These are phyloP conservation scores for Rhizoclosmatium sp. DNA, from an alignment of 192 early-diverging fungal species.

Conservation along the genomic window DNA sequence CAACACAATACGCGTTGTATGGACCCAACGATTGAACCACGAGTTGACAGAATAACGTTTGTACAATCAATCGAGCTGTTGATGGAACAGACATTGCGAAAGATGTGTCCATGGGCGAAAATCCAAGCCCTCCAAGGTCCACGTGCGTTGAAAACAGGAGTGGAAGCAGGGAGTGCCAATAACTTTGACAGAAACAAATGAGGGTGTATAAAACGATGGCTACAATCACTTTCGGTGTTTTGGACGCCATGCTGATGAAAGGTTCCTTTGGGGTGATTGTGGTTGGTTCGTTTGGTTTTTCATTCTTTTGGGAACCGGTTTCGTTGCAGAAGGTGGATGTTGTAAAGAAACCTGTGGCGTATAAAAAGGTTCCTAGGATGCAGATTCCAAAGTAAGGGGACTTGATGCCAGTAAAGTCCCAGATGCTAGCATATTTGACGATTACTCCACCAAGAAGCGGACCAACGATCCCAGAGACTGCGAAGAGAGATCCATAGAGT, in stretches of 20 bases:
- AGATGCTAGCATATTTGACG: background rate
- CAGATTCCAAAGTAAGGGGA: background rate
- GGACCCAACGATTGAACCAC: constrained; percentile 25
- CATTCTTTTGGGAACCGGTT: background rate
- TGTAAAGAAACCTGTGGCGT: background rate
- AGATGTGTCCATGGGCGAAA: constrained; percentile 32
- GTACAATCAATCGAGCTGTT: constrained; percentile 45
- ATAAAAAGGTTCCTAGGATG: background rate
- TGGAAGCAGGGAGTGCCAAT: constrained; percentile 48
- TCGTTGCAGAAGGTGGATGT: background rate
- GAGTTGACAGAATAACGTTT: constrained; percentile 40
- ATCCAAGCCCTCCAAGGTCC: constrained; percentile 30
- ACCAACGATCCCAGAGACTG: constrained; percentile 29
- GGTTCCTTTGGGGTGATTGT: background rate
- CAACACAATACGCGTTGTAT: constrained; percentile 24
- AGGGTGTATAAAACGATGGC: constrained; percentile 42
- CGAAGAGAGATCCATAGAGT: constrained; percentile 56
- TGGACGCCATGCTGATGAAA: background rate
- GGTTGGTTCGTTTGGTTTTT: background rate
- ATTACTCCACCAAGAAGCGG: constrained; percentile 36
- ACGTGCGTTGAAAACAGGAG: constrained; percentile 49
- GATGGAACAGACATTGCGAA: constrained; percentile 41
- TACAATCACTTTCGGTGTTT: constrained; percentile 22
- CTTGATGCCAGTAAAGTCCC: background rate
- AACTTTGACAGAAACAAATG: constrained; percentile 56